Evolutionary conservation across 441 rosid genomes (phyloP).

Genomic region (Populus tomentosa): DNA sequence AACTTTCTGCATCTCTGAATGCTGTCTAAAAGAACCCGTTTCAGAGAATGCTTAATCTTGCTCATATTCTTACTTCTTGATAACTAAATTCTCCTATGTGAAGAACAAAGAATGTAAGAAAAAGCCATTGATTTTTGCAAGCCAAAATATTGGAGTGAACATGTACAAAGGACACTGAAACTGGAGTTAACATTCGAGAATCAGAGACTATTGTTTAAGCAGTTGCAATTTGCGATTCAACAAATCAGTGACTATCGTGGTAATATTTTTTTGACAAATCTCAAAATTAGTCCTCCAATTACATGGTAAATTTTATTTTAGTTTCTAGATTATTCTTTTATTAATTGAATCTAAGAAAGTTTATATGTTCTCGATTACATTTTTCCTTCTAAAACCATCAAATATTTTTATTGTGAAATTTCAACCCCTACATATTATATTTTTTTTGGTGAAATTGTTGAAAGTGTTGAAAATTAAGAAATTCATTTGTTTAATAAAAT

Average conservation of each 20-base stretch:
- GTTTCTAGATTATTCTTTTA: neutral
- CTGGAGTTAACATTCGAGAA: neutral
- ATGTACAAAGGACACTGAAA: neutral
- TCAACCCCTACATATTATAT: too few relatives aligned
- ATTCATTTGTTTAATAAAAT: too few relatives aligned
- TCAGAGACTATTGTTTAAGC: neutral
- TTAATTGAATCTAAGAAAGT: neutral
- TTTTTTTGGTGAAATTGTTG: too few relatives aligned
- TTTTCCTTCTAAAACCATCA: neutral
- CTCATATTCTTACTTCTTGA: neutral
- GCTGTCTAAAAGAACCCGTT: constrained; percentile 15
- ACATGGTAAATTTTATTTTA: too few relatives aligned
- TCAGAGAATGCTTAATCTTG: neutral
- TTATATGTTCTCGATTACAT: neutral
- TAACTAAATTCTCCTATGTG: neutral
- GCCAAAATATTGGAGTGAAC: neutral
- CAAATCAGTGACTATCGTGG: neutral
- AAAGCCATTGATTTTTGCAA: neutral
- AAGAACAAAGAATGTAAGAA: neutral
- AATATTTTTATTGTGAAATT: too few relatives aligned
- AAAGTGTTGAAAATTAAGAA: too few relatives aligned
- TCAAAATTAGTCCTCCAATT: neutral
- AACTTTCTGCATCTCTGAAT: constrained; percentile 25
- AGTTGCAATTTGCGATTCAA: neutral
- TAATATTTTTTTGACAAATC: neutral